Conservation (phyloP, 306 rosid genomes). For the Vigna hirtella region DNA sequence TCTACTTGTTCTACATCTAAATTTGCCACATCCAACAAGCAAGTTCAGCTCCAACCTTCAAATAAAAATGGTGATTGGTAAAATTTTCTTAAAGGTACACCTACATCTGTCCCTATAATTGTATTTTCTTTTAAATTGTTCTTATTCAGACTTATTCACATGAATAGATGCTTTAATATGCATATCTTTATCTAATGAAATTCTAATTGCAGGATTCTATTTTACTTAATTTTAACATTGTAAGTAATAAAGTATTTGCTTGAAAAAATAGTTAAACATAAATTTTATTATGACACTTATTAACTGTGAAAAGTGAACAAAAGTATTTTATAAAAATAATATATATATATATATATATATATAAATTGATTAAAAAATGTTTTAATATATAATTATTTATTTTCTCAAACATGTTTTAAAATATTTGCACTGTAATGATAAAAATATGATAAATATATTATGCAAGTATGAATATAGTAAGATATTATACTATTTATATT, state of each 20-base stretch:
- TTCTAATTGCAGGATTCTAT: not conserved
- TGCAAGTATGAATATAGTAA: not conserved
- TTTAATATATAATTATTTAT: not conserved
- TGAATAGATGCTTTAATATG: not conserved
- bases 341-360: not conserved
- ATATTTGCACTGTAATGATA: not conserved
- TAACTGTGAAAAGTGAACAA: not conserved
- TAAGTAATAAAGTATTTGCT: not conserved
- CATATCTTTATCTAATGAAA: not conserved
- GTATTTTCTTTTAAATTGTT: not conserved
- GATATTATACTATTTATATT: not conserved
- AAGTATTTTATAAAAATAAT: not conserved
- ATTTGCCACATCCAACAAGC: not conserved
- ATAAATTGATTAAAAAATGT: not conserved
- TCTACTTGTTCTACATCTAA: constrained; percentile 36
- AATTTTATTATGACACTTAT: not conserved
- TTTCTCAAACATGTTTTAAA: not conserved
- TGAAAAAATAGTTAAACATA: not conserved
- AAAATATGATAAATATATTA: not conserved
- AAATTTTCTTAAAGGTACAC: not conserved
- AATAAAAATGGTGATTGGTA: not conserved
- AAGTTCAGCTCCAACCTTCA: constrained; percentile 23
- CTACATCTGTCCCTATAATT: not conserved
- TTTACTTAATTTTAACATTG: not conserved
- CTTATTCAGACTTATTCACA: not conserved